Conservation (phyloP, 805 yeast genomes). For the Metschnikowia corniflorae region DNA sequence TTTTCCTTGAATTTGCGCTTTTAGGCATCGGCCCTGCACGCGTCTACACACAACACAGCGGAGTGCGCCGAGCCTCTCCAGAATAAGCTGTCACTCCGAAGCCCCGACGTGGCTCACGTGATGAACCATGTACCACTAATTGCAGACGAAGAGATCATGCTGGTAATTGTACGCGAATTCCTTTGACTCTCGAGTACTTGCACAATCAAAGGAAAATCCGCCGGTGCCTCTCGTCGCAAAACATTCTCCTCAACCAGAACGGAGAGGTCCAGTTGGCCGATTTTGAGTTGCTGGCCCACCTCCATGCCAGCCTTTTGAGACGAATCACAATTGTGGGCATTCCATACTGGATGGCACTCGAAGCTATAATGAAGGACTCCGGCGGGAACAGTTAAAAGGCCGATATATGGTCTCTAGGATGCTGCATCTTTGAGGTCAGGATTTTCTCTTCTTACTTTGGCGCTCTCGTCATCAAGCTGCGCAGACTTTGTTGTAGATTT, state of each 20-base stretch:
- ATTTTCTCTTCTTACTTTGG: too few relatives aligned
- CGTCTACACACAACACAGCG: too few relatives aligned
- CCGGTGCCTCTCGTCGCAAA: conserved; percentile 42
- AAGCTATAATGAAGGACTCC: conserved; percentile 53
- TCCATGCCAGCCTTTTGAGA: conserved; percentile 39
- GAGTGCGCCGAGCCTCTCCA: too few relatives aligned
- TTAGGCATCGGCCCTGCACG: too few relatives aligned
- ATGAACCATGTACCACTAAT: too few relatives aligned
- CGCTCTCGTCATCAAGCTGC: too few relatives aligned
- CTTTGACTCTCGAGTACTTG: conserved; percentile 57
- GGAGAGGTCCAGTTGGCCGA: conserved; percentile 44
- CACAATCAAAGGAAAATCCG: conserved; percentile 79
- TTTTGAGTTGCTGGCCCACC: conserved; percentile 44
- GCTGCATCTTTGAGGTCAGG: conserved; percentile 71
- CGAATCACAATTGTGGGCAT: conserved; percentile 50
- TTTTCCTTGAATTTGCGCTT: too few relatives aligned
- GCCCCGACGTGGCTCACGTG: too few relatives aligned
- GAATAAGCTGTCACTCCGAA: too few relatives aligned
- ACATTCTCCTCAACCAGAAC: conserved; percentile 33
- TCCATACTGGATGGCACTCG: conserved; percentile 67
- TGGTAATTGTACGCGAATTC: conserved; percentile 51
- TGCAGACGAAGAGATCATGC: conserved; percentile 49
- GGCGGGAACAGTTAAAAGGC: conserved; percentile 58
- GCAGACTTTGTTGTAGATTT: too few relatives aligned
- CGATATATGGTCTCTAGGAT: conserved; percentile 78